Base-by-base conservation (phyloP, 2,329 filamentous ascomycete species). In the Epichloe typhina region DNA sequence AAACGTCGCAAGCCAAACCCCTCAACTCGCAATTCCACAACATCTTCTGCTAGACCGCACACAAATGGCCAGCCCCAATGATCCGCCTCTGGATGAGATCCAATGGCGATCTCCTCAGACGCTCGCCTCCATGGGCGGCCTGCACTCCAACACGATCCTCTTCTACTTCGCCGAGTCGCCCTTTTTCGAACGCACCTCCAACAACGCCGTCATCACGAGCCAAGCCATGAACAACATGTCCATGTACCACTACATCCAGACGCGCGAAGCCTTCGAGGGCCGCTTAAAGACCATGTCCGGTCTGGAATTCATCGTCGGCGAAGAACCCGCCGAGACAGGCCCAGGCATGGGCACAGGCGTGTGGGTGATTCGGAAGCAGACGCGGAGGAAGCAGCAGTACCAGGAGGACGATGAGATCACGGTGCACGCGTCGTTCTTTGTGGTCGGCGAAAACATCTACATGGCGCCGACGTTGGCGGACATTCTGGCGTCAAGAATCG, bases 331-430 rank as follows among this genome's bases (percentile, higher is more conserved):
- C 31, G 79, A 83, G 63, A 80, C 75, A 58, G 76, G 72, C 0
- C 79, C 78, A 0, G 79, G 78, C n/a, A 80, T 77, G 40, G 81
- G 80, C 44, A 83, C 80, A 0, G 81, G 80, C 31, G 79, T 84
- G 8, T 85, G 81, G 81, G 77, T 84, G 31, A 83, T 85, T 57
- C 75, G 80, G 59, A 84, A 84, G 69, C 82, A 85, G 66, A 80
- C 75, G 26, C 70, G 82, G 47, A 72, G 76, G 53, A 82, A 82
- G 66, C 69, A 72, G 13, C 69, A 72, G 15, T 69, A 72, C 40
- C 70, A 71, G 5, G 68, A 72, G 13, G 75, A 79, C 26, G 79
- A 82, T 56, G 79, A 82, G 53, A 70, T 84, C 26, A 75, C 66
- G 2, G 71, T 84, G 0, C 75, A 81, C 39, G 70, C 75, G 4